Percentiles rank a stretch among this genome's conserved stretches.
These are phyloP conservation scores for Phytopythium litorale DNA, from an alignment of 352 stramenopile species.

Conservation along the genomic window DNA sequence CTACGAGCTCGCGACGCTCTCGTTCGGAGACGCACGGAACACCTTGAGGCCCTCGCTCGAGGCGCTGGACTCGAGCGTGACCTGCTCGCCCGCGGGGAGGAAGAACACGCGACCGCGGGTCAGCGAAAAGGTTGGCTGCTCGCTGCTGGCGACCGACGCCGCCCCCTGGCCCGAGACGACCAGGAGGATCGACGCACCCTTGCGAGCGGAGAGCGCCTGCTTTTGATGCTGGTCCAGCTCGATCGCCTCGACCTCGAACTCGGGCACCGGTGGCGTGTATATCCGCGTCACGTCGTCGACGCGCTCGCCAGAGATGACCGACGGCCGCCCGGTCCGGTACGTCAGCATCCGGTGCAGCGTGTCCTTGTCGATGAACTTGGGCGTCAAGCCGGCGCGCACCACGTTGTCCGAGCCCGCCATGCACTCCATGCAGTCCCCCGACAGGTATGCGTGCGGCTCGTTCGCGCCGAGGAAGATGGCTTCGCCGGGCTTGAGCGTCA, in stretches of 20 bases:
- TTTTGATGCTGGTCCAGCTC: constrained; percentile 29
- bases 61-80: constrained; percentile 26
- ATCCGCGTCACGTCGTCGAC: constrained; percentile 57
- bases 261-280: constrained; percentile 88
- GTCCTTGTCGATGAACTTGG: constrained; percentile 98
- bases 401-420: constrained; percentile 99
- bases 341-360: constrained; percentile 98
- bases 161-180: constrained; percentile 34
- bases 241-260: constrained; percentile 89
- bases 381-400: constrained; percentile 97
- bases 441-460: constrained; percentile 99
- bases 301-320: constrained; percentile 22
- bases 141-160: constrained; percentile 2
- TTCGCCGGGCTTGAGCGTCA: constrained; percentile 94
- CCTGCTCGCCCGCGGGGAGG: constrained; percentile 34
- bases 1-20: constrained; percentile 16
- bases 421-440: constrained; percentile 95
- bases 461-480: constrained; percentile 98
- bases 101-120: constrained; percentile 47
- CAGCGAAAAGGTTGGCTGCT: constrained; percentile 5
- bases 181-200: constrained; percentile 53
- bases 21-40: constrained; percentile 56
- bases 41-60: constrained; percentile 22
- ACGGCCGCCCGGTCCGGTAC: constrained; percentile 68
- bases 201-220: constrained; percentile 29